These are phyloP conservation scores for Naganishia onofrii DNA, from an alignment of 768 basidiomycete genomes.

Conservation along the genomic window DNA sequence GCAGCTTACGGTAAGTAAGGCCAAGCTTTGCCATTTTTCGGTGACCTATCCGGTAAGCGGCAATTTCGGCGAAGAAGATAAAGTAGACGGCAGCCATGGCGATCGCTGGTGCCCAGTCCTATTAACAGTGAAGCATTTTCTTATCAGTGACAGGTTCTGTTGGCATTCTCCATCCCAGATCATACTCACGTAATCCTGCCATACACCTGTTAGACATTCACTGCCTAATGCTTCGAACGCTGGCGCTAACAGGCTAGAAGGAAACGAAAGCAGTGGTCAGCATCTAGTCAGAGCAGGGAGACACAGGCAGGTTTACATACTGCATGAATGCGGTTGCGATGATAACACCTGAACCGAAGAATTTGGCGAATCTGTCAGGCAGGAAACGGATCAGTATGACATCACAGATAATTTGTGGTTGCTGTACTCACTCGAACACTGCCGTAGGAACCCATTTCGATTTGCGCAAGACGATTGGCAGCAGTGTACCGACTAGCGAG, in stretches of 20 bases:
- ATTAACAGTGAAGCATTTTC: background rate
- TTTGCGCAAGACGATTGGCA: slow-evolving; percentile 42
- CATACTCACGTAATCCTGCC: slow-evolving; percentile 69
- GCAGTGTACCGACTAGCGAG: slow-evolving; percentile 42
- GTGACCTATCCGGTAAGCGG: slow-evolving; percentile 83
- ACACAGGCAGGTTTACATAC: slow-evolving; percentile 16
- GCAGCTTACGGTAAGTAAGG: slow-evolving; percentile 43
- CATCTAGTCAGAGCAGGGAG: background rate
- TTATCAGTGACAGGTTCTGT: background rate
- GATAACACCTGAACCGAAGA: slow-evolving; percentile 76
- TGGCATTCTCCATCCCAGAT: background rate
- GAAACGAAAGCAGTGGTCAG: background rate
- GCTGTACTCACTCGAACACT: slow-evolving; percentile 61
- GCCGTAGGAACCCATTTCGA: slow-evolving; percentile 57
- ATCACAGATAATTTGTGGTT: slow-evolving; percentile 50
- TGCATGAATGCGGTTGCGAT: slow-evolving; percentile 74
- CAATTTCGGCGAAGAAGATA: slow-evolving; percentile 79
- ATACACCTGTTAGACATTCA: slow-evolving; percentile 66
- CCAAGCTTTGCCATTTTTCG: slow-evolving; percentile 68
- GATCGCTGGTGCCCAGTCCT: slow-evolving; percentile 81
- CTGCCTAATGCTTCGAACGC: slow-evolving; percentile 69
- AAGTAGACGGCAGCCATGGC: slow-evolving; percentile 75
- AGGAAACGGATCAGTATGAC: background rate
- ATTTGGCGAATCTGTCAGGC: slow-evolving; percentile 63
- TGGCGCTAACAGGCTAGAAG: slow-evolving; percentile 72